A percentile compares a stretch with the other conserved stretches of the same genome.
These are phyloP conservation scores for Escovopsis sp. DNA, from an alignment of 2,329 filamentous ascomycete species.

Conservation along the genomic window DNA sequence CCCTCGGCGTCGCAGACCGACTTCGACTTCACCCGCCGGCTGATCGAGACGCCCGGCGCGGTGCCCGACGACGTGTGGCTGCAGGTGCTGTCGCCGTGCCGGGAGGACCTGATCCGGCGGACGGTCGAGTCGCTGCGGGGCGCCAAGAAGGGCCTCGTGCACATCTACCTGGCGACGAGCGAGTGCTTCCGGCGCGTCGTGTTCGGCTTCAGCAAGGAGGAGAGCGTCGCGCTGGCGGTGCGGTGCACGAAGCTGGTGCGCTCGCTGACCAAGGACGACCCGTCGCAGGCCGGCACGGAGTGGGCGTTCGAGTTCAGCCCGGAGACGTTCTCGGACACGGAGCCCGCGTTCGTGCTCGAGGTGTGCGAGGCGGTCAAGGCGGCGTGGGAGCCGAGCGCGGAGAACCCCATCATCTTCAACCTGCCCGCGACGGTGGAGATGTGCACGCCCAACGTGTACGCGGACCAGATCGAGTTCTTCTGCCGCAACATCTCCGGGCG, in stretches of 20 bases:
- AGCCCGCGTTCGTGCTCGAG: conserved; percentile 65
- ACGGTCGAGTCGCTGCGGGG: conserved; percentile 83
- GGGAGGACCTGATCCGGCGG: conserved; percentile 75
- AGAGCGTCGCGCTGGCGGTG: conserved; percentile 69
- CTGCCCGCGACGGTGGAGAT: conserved; percentile 92
- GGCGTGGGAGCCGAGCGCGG: conserved; percentile 71
- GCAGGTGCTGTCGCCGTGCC: conserved; percentile 84
- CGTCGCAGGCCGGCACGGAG: conserved; percentile 38
- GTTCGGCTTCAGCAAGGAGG: conserved; percentile 72
- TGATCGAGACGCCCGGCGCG: conserved; percentile 71
- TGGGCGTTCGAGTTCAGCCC: conserved; percentile 78
- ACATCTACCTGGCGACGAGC: conserved; percentile 92
- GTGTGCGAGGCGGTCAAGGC: conserved; percentile 89
- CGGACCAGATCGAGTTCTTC: conserved; percentile 94
- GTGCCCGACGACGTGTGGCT: conserved; percentile 83
- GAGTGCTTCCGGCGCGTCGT: conserved; percentile 89
- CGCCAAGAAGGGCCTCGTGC: conserved; percentile 84
- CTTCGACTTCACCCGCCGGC: conserved; percentile 81
- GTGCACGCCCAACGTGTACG: conserved; percentile 87
- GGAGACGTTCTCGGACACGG: conserved; percentile 82
- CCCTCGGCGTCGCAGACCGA: conserved; percentile 90
- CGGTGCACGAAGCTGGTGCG: conserved; percentile 76
- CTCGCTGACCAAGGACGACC: conserved; percentile 74
- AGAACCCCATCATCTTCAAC: conserved; percentile 89
- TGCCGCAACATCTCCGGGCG: conserved; percentile 71